Conservation (phyloP, 345 rosid species). For the Eucalyptus pauciflora region DNA sequence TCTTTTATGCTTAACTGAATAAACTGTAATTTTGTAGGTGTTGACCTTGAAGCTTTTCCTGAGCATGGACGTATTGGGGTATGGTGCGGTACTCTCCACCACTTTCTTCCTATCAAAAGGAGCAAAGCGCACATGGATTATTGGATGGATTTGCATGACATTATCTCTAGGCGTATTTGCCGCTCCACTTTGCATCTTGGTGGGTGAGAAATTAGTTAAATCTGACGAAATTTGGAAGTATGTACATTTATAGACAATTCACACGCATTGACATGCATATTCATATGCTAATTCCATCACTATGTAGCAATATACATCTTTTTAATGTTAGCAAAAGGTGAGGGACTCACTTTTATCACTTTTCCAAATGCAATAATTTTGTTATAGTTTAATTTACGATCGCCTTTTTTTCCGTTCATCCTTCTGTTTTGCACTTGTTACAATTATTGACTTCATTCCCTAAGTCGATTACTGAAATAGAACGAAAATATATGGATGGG, state of each 20-base stretch:
- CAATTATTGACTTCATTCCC: background rate
- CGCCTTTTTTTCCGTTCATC: background rate
- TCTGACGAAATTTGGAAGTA: background rate
- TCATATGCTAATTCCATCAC: background rate
- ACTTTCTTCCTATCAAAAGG: constrained; percentile 38
- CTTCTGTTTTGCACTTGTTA: background rate
- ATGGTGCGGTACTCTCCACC: constrained; percentile 27
- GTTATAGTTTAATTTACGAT: background rate
- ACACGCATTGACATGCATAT: background rate
- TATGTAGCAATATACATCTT: background rate
- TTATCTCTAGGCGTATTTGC: constrained; percentile 56
- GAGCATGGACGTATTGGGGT: constrained; percentile 43
- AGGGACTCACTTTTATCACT: background rate
- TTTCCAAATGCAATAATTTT: background rate
- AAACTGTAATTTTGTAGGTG: constrained; percentile 16
- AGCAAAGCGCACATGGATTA: constrained; percentile 14
- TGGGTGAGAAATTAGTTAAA: background rate
- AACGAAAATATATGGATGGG: background rate
- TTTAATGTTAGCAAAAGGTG: background rate
- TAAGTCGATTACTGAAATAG: background rate
- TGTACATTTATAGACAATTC: background rate
- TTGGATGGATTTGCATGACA: constrained; percentile 76
- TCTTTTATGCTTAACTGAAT: background rate
- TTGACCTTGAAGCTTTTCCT: constrained; percentile 33
- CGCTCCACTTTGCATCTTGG: constrained; percentile 80